Conservation (phyloP, 2,329 filamentous ascomycete species). For the Paraphaeosphaeria sporulosa region DNA sequence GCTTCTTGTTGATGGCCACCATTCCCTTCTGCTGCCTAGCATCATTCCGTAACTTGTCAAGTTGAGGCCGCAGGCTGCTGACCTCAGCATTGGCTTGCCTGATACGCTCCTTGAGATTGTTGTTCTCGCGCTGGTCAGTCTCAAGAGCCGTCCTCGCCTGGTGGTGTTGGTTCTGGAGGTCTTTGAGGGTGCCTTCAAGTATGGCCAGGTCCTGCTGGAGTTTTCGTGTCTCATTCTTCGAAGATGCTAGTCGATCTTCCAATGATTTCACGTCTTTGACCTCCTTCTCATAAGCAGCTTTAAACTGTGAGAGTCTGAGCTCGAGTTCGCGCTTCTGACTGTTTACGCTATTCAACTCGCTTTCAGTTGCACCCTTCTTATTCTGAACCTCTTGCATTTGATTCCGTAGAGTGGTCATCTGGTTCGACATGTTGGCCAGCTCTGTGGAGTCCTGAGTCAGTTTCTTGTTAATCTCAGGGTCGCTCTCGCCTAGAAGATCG, state of each 20-base stretch:
- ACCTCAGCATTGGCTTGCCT: constrained; percentile 83
- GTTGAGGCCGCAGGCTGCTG: constrained; percentile 81
- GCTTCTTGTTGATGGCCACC: constrained; percentile 98
- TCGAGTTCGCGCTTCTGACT: constrained; percentile 95
- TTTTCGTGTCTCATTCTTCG: constrained; percentile 82
- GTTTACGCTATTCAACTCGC: constrained; percentile 80
- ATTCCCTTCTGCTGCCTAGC: constrained; percentile 95
- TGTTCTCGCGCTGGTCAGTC: constrained; percentile 88
- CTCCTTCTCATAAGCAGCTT: constrained; percentile 91
- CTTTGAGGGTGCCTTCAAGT: constrained; percentile 80
- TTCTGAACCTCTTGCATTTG: constrained; percentile 94
- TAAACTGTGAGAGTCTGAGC: constrained; percentile 82
- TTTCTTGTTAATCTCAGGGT: constrained; percentile 87
- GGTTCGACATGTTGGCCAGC: constrained; percentile 93
- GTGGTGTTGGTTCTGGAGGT: constrained; percentile 82
- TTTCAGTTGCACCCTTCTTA: constrained; percentile 80
- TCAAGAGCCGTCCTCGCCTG: constrained; percentile 78
- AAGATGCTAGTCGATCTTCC: constrained; percentile 80
- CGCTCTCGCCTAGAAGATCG: constrained; percentile 83
- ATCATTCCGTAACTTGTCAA: constrained; percentile 92
- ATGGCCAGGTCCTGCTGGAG: constrained; percentile 83
- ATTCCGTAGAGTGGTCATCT: constrained; percentile 87
- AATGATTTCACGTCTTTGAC: constrained; percentile 83
- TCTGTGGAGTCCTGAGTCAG: constrained; percentile 89
- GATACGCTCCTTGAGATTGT: constrained; percentile 85